Evolutionary conservation across 2,329 filamentous ascomycete genomes (phyloP).

Genomic region (Rugonectria rugulosa): DNA sequence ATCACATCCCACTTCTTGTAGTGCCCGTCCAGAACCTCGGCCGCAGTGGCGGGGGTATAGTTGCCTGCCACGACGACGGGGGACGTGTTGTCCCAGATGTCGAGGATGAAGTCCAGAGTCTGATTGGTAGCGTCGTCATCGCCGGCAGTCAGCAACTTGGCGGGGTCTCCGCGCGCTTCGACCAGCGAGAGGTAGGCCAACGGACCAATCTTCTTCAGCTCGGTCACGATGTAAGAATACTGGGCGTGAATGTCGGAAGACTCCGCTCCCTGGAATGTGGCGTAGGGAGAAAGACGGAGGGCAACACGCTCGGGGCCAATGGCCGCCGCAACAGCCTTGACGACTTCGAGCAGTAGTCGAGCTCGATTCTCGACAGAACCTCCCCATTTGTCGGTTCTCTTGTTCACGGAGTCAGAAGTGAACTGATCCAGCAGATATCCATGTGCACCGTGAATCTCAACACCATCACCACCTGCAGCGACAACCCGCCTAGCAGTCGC

Average conservation of each 20-base stretch:
- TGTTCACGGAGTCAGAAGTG: slow-evolving; percentile 51
- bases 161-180: slow-evolving; percentile 38
- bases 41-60: slow-evolving; percentile 32
- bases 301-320: slow-evolving; percentile 59
- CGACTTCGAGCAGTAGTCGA: slow-evolving; percentile 45
- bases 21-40: slow-evolving; percentile 30
- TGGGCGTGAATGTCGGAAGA: slow-evolving; percentile 26
- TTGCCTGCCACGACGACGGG: slow-evolving; percentile 40
- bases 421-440: slow-evolving; percentile 63
- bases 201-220: slow-evolving; percentile 65
- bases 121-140: slow-evolving; percentile 42
- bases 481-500: slow-evolving; percentile 51
- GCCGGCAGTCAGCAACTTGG: slow-evolving; percentile 7
- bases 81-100: slow-evolving; percentile 40
- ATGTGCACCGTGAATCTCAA: slow-evolving; percentile 66
- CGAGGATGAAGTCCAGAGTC: slow-evolving; percentile 41
- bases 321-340: slow-evolving; percentile 39
- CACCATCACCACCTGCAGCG: slow-evolving; percentile 70
- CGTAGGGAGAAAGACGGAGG: slow-evolving; percentile 65
- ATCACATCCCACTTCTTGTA: slow-evolving; percentile 41
- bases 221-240: slow-evolving; percentile 36
- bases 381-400: slow-evolving; percentile 58
- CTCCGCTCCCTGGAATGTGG: slow-evolving; percentile 57
- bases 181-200: slow-evolving; percentile 41
- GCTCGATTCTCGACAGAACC: slow-evolving; percentile 58